Base-by-base conservation (phyloP, 441 rosid genomes). In the Eruca vesicaria region DNA sequence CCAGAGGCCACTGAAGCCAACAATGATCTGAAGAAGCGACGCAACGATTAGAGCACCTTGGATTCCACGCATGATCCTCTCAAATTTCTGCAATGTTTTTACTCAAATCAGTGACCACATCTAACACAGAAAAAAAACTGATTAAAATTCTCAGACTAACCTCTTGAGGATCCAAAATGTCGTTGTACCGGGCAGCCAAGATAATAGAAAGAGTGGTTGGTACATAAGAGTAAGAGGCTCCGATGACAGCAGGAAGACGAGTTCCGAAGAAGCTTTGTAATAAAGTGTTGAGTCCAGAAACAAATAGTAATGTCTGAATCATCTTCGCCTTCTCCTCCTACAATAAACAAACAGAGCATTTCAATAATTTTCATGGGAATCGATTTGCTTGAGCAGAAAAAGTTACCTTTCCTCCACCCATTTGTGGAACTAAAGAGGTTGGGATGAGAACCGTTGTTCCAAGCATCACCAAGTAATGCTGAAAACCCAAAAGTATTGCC, bases 1-100 rank as follows among this genome's bases (percentile, higher is more conserved):
- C 95, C 95, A 90, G 21, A 90, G 88, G 33, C 92, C 92, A 33
- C 95, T 90, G 80, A 88, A 90, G 45, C 95, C 95, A 48, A 90
- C 77, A 19, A 86, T 83, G 23, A 90, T 85, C 72, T 90, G 92
- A 68, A 90, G 88, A 69, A 86, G 79, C 7, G 95, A 88, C 33
- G 91, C 88, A 69, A 90, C 90, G 70, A 90, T 88, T 66, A 90
- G 88, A 7, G 95, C 84, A 6, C 95, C 95, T 59, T 90, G 95
- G 38, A 82, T 86, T 59, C 90, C 91, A 14, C 89, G 73, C 92
- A 90, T 90, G 66, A 73, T 88, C 83, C 68, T 86, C 80, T 83
- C 77, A 75, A 89, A 89, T 71, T 80, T 88, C 95, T 88, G 83
- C 77, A 68, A 2, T 19, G 58, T n/a, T 80, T 58, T 28, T 26